A percentile compares a stretch with the other conserved stretches of the same genome.
These are phyloP conservation scores for Brassica juncea DNA, from an alignment of 345 rosid genomes.

Conservation along the genomic window DNA sequence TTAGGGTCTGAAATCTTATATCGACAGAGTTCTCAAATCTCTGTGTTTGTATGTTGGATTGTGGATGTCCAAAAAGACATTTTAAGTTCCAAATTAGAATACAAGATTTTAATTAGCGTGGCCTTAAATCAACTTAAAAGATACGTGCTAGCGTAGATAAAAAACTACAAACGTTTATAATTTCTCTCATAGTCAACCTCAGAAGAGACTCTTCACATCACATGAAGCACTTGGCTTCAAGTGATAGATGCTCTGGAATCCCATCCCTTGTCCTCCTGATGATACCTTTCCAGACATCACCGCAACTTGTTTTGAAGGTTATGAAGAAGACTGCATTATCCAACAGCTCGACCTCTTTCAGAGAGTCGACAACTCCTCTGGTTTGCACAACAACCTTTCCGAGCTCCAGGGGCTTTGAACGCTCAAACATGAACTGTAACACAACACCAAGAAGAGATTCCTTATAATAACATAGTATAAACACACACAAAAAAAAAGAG, in stretches of 20 bases:
- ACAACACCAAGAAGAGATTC: neutral
- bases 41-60: too few species aligned
- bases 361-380: neutral
- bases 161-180: too few species aligned
- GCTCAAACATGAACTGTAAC: neutral
- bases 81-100: too few species aligned
- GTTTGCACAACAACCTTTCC: neutral
- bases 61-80: too few species aligned
- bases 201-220: neutral
- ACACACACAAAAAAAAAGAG: neutral
- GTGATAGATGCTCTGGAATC: neutral
- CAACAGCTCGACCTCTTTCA: neutral
- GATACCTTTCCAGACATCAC: neutral
- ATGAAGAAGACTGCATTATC: neutral
- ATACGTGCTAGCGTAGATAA: too few species aligned
- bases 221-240: neutral
- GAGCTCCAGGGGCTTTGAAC: neutral
- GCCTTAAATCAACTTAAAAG: too few species aligned
- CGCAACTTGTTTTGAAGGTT: neutral
- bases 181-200: too few species aligned
- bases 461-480: too few species aligned
- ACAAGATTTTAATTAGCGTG: too few species aligned
- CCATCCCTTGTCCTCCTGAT: slow-evolving; percentile 4
- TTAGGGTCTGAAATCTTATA: too few species aligned
- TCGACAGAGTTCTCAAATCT: too few species aligned